These are phyloP conservation scores for Ceratobasidium sp. DNA, from an alignment of 1,284 basidiomycete species.

Conservation along the genomic window DNA sequence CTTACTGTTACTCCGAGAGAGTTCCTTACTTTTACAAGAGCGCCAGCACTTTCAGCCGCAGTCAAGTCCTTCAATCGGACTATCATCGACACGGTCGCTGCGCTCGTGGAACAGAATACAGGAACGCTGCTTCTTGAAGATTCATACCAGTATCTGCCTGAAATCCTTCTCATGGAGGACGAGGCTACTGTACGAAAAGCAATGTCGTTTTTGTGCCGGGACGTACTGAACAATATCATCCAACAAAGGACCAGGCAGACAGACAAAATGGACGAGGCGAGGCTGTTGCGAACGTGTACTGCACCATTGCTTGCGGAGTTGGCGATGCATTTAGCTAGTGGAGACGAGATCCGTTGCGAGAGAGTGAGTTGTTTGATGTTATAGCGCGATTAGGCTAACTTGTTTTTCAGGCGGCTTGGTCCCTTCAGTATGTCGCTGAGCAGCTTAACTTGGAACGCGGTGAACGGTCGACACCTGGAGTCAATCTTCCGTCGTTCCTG, in stretches of 20 bases:
- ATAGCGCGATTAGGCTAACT: slow-evolving; percentile 8
- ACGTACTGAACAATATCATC: slow-evolving; percentile 59
- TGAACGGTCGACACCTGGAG: slow-evolving; percentile 48
- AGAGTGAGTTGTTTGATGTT: slow-evolving; percentile 56
- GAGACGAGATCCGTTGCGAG: slow-evolving; percentile 59
- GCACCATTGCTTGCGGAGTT: slow-evolving; percentile 77
- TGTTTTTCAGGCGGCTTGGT: slow-evolving; percentile 64
- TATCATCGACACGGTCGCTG: slow-evolving; percentile 59
- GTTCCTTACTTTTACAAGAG: slow-evolving; percentile 75
- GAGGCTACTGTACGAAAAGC: slow-evolving; percentile 65
- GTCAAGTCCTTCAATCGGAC: slow-evolving; percentile 67
- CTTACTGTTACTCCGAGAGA: slow-evolving; percentile 65
- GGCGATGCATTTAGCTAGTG: slow-evolving; percentile 79
- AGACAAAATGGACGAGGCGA: slow-evolving; percentile 53
- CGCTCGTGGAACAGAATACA: slow-evolving; percentile 60
- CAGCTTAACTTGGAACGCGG: slow-evolving; percentile 50
- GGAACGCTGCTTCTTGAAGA: slow-evolving; percentile 69
- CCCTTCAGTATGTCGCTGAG: slow-evolving; percentile 68
- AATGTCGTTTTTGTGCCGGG: slow-evolving; percentile 69
- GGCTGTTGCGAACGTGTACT: slow-evolving; percentile 70
- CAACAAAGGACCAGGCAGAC: slow-evolving; percentile 57
- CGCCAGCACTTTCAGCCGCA: slow-evolving; percentile 74
- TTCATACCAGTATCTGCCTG: slow-evolving; percentile 73
- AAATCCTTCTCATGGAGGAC: slow-evolving; percentile 72
- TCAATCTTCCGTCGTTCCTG: slow-evolving; percentile 68